Conservation (phyloP, 495 filamentous ascomycete genomes). For the Xylaria sp. region DNA sequence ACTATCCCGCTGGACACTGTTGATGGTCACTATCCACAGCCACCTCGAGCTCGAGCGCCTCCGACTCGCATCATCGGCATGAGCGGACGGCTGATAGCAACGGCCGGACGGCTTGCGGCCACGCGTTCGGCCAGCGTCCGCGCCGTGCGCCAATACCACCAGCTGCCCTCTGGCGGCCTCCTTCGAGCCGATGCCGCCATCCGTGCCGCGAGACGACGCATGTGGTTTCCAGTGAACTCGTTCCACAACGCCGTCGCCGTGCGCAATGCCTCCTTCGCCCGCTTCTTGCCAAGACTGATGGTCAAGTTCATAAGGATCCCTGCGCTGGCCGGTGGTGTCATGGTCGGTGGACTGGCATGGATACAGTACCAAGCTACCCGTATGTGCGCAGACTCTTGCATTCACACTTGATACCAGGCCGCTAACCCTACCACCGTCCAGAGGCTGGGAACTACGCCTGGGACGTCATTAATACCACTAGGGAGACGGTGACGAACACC, state of each 20-base stretch:
- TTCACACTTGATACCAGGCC: conserved; percentile 22
- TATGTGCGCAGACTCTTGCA: conserved; percentile 51
- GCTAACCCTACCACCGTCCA: conserved; percentile 45
- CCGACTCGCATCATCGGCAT: conserved; percentile 58
- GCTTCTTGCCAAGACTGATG: conserved; percentile 86
- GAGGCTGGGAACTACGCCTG: conserved; percentile 90
- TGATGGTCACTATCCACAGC: conserved; percentile 8
- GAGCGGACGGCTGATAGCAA: conserved; percentile 80
- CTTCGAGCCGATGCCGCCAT: conserved; percentile 69
- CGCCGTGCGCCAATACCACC: conserved; percentile 70
- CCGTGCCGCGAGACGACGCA: conserved; percentile 63
- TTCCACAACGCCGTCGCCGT: conserved; percentile 88
- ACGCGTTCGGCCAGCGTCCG: conserved; percentile 62
- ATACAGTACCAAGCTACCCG: conserved; percentile 94
- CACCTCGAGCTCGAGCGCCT: conserved; percentile 32
- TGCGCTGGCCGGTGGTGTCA: conserved; percentile 87
- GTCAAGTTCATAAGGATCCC: conserved; percentile 86
- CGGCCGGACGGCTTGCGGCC: conserved; percentile 71
- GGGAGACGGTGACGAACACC: conserved; percentile 69
- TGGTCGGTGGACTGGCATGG: conserved; percentile 86
- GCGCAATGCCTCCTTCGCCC: conserved; percentile 83
- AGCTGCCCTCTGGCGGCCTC: conserved; percentile 69
- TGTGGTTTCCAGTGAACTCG: conserved; percentile 78
- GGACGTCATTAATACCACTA: conserved; percentile 75
- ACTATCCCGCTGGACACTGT: conserved; percentile 2